Evolutionary conservation across 2,329 filamentous ascomycete species (phyloP).

Genomic region (Xylariales sp.): DNA sequence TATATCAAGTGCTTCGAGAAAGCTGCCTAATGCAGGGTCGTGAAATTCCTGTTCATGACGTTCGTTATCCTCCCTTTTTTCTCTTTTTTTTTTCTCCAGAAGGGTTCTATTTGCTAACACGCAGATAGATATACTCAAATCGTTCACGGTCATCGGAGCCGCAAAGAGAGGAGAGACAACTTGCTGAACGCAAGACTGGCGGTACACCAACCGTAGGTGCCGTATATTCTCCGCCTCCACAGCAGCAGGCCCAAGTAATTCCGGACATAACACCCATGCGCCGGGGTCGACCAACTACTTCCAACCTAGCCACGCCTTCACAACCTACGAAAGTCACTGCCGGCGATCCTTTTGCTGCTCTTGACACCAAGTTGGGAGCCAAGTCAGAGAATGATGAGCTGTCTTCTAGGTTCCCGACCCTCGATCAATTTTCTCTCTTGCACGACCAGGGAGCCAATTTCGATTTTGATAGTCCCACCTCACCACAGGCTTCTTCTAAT

Average conservation of each 20-base stretch:
- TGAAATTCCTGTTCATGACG: constrained; percentile 88
- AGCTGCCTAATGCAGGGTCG: constrained; percentile 89
- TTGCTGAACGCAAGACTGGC: constrained; percentile 62
- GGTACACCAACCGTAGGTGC: constrained; percentile 78
- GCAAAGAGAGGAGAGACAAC: constrained; percentile 61
- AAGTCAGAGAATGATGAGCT: constrained; percentile 77
- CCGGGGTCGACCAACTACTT: constrained; percentile 75
- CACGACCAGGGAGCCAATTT: constrained; percentile 88
- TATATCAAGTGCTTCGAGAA: constrained; percentile 91
- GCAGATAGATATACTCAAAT: constrained; percentile 74
- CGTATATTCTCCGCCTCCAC: constrained; percentile 79
- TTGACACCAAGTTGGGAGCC: constrained; percentile 74
- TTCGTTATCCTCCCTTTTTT: constrained; percentile 58
- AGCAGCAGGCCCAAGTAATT: constrained; percentile 74
- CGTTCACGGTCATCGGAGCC: constrained; percentile 74
- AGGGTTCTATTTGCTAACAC: constrained; percentile 36
- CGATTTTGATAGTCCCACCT: constrained; percentile 75
- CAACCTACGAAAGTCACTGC: constrained; percentile 73
- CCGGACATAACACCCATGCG: constrained; percentile 96
- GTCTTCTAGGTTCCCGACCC: constrained; percentile 84
- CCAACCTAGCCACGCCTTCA: constrained; percentile 52
- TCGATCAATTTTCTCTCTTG: constrained; percentile 92
- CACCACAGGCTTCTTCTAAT: constrained; percentile 50
- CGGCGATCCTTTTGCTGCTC: constrained; percentile 88
- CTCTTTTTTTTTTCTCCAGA: too few relatives aligned